Evolutionary conservation across 2,329 filamentous ascomycete species (phyloP).

Genomic region (Tympanopsis confertula): DNA sequence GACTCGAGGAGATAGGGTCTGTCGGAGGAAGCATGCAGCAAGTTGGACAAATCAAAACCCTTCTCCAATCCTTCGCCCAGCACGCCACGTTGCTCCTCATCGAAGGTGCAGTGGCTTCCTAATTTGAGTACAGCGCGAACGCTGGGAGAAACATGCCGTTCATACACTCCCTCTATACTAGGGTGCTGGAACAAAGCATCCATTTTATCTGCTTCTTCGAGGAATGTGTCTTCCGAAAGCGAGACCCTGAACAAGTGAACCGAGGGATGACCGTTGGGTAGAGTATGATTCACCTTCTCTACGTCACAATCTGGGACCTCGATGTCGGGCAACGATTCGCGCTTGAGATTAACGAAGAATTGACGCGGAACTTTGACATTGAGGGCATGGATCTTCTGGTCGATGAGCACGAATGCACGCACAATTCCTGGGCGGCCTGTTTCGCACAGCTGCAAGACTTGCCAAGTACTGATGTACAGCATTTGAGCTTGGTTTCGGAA

Average conservation of each 20-base stretch:
- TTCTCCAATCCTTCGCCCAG: conserved; percentile 85
- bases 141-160: conserved; percentile 79
- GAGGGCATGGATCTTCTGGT: conserved; percentile 77
- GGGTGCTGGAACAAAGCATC: conserved; percentile 77
- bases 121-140: conserved; percentile 79
- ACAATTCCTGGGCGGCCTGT: conserved; percentile 81
- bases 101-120: conserved; percentile 85
- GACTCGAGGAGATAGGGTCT: conserved; percentile 64
- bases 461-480: conserved; percentile 88
- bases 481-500: conserved; percentile 89
- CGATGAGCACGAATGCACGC: conserved; percentile 80
- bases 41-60: conserved; percentile 74
- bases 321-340: conserved; percentile 76
- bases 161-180: conserved; percentile 94
- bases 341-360: conserved; percentile 84
- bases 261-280: conserved; percentile 90
- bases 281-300: conserved; percentile 83
- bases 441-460: conserved; percentile 74
- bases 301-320: conserved; percentile 76
- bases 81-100: conserved; percentile 79
- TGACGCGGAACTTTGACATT: conserved; percentile 83
- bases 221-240: conserved; percentile 77
- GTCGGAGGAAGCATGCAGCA: conserved; percentile 50
- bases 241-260: conserved; percentile 89
- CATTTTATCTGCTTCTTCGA: conserved; percentile 74